A percentile compares a stretch with the other conserved stretches of the same genome.
These are phyloP conservation scores for Rhodotorula sp. DNA, from an alignment of 1,284 basidiomycete genomes.

Conservation along the genomic window DNA sequence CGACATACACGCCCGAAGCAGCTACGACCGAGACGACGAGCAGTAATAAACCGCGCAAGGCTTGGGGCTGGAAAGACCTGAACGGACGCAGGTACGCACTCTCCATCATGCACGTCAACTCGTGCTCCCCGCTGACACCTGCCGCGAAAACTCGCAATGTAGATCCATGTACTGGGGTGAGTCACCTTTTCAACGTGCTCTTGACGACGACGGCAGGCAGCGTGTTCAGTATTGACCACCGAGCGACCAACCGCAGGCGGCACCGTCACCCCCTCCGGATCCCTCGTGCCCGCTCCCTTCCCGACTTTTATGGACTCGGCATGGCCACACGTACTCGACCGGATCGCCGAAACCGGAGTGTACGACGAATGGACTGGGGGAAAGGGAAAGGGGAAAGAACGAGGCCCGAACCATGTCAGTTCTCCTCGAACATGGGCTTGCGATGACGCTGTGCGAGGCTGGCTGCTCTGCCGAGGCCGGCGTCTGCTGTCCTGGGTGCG, in stretches of 20 bases:
- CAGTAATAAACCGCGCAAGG: neutral
- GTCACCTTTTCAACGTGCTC: neutral
- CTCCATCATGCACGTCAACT: too few relatives aligned
- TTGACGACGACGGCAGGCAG: neutral
- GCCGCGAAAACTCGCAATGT: too few relatives aligned
- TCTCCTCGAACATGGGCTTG: too few relatives aligned
- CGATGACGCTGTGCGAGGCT: too few relatives aligned
- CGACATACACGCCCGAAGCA: neutral
- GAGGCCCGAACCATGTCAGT: conserved; percentile 34
- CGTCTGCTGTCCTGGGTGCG: neutral
- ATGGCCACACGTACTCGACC: conserved; percentile 45
- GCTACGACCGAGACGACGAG: neutral
- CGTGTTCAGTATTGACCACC: neutral
- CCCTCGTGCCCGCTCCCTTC: conserved; percentile 46
- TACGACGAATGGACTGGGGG: conserved; percentile 37
- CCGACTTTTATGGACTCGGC: conserved; percentile 45
- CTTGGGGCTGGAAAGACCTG: conserved; percentile 32
- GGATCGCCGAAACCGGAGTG: conserved; percentile 44
- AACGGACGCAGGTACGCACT: conserved; percentile 32
- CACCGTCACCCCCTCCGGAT: conserved; percentile 32
- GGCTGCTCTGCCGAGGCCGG: too few relatives aligned
- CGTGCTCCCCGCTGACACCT: too few relatives aligned
- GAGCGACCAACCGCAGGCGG: conserved; percentile 20
- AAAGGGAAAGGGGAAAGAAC: conserved; percentile 10
- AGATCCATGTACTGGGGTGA: conserved; percentile 40